Conservation (phyloP, 352 stramenopile species). For the Blastocystis sp. region DNA sequence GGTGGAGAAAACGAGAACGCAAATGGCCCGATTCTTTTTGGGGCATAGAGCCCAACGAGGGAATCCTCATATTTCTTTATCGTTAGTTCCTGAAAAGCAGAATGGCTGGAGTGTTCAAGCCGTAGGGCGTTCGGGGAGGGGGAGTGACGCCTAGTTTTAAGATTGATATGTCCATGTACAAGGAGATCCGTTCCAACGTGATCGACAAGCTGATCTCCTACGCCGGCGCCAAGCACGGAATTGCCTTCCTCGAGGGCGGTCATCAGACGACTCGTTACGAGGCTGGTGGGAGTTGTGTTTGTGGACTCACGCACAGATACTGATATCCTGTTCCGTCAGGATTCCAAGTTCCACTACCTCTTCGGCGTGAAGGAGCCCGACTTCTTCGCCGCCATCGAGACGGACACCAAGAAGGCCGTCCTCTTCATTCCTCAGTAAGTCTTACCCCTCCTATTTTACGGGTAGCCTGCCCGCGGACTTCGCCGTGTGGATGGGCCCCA, state of each 20-base stretch:
- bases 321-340: constrained; percentile 86
- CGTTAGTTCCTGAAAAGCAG: constrained; percentile 10
- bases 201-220: constrained; percentile 57
- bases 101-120: constrained; percentile 66
- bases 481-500: constrained; percentile 89
- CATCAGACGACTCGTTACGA: constrained; percentile 71
- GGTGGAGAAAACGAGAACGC: no score
- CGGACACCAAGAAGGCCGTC: constrained; percentile 78
- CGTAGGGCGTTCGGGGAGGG: neutral
- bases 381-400: constrained; percentile 82
- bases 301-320: constrained; percentile 62
- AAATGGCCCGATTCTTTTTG: no score
- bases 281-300: constrained; percentile 54
- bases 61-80: constrained; percentile 45
- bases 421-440: constrained; percentile 78
- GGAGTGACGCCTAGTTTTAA: constrained; percentile 56
- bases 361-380: constrained; percentile 92
- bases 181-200: constrained; percentile 70
- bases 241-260: constrained; percentile 70
- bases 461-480: constrained; percentile 85
- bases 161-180: constrained; percentile 71
- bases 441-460: constrained; percentile 73
- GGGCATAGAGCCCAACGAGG: no score
- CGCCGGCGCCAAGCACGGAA: constrained; percentile 38
- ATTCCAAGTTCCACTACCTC: constrained; percentile 97